Base-by-base conservation (phyloP, 163 green algal species). In the Volvox carteri region DNA sequence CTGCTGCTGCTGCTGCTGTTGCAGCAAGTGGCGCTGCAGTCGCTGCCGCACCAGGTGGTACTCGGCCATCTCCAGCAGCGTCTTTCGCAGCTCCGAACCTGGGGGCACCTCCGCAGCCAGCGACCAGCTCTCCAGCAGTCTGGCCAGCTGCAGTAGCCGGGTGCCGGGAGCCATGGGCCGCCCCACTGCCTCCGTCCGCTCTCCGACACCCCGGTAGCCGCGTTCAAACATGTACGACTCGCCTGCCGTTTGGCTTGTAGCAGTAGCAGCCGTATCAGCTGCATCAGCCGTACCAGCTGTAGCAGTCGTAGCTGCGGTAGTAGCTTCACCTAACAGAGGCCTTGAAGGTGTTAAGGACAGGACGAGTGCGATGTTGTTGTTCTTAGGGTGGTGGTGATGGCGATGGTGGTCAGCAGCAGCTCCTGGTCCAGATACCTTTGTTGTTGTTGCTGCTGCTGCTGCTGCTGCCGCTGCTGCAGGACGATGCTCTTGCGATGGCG, bases 121-220 rank as follows among this genome's bases (percentile, higher is more conserved):
- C 81, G 73, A 68, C 50, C 80, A 87, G 46, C 65, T 68, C 90
- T 93, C 90, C 23, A 90, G 56, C 90, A 93, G 81, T 18, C 90
- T 80, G 0, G 42, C 78, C 75, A 88, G 56, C 81, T 92, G 90
- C 74, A 92, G 78, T 75, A 88, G 52, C 81, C 83, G 62, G 0
- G 86, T 67, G 1, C 81, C 79, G 7, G 39, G 30, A 1, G 21
- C 5, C 46, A 68, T 2, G 8, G 78, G 54, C 52, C 77, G 75
- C 6, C 25, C 74, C n/a, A n/a, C n/a, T n/a, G n/a, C n/a, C n/a
- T n/a, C n/a, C n/a, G n/a, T n/a, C n/a, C n/a, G n/a, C n/a, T n/a
- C n/a, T n/a, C n/a, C n/a, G n/a, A n/a, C n/a, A n/a, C n/a, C n/a
- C n/a, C n/a, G n/a, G n/a, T n/a, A n/a, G n/a, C n/a, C n/a, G n/a